Evolutionary conservation across 2,329 filamentous ascomycete species (phyloP), one percentile per base, ranked within the genome.

Genomic region (Truncatella angustata): DNA sequence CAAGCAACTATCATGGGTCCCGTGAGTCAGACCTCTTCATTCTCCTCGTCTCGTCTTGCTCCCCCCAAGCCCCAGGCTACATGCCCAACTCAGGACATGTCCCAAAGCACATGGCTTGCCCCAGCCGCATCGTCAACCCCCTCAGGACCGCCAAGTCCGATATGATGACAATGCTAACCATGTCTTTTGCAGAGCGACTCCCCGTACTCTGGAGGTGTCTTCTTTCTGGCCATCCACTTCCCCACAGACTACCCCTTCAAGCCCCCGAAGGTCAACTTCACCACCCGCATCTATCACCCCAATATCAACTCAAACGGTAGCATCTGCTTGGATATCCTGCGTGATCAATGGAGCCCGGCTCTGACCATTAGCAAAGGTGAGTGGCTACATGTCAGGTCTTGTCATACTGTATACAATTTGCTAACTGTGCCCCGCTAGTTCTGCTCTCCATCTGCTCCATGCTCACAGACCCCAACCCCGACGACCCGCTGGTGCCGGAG

Each of bases 281-380:
- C 91, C 66, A 99, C 94, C 60, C 89, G 93, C 71, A 97, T 99
- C 80, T 99, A 99, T 75, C 94, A 99, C 79, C 94, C 94, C 67
- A 99, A 99, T 79, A 99, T 99, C 91, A 99, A 99, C 86, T 96
- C 91, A 63, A 97, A 97, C 74, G 94, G 94, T 75, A 97, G 92
- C 76, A 99, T 99, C 76, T 99, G 94, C 75, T 78, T 99, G 72
- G 94, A 99, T 70, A 99, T 99, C 70, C 81, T 99, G 69, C 87
- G 94, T 79, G 94, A 99, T 75, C 94, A 99, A 79, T 99, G 94
- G 94, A 97, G 92, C 73, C 94, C 94, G 37, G 94, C 94, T 61
- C 81, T 99, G 74, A 99, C 94, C 62, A 97, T 99, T 67, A 96
- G 91, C 56, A 99, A 99, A 86, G 94, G 94, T 96, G 77, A n/a